Conservation (phyloP, 257 asterid genomes). For the Fraxinus americana region DNA sequence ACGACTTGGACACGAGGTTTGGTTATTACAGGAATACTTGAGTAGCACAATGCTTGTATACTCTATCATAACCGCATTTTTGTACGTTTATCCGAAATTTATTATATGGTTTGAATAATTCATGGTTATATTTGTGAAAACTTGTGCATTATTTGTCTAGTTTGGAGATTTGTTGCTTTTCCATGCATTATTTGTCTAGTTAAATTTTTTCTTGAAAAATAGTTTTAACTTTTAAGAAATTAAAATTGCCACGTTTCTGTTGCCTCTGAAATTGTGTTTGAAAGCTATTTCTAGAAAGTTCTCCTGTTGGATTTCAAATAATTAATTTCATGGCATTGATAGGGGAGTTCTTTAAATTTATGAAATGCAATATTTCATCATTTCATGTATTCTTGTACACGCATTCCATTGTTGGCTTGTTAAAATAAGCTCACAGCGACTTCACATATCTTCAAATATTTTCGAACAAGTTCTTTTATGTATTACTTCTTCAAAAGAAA, state of each 20-base stretch:
- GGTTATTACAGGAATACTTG: not conserved
- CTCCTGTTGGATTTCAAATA: no score
- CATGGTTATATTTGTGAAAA: not conserved
- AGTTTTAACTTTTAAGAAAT: not conserved
- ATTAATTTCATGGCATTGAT: no score
- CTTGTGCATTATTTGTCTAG: not conserved
- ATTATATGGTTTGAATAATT: not conserved
- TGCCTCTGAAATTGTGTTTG: not conserved
- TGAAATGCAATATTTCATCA: no score
- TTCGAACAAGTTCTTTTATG: no score
- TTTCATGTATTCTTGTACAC: no score
- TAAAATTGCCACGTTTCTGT: not conserved
- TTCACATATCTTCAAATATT: no score
- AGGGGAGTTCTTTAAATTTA: no score
- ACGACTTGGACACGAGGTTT: no score
- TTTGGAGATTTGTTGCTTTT: not conserved
- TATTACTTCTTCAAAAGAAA: no score
- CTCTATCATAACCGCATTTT: not conserved
- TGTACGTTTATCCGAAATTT: not conserved
- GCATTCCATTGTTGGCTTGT: no score
- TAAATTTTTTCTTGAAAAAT: not conserved
- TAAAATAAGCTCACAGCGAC: no score
- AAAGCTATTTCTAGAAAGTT: not conserved
- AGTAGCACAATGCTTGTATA: not conserved
- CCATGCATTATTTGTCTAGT: not conserved